A percentile compares a stretch with the other conserved stretches of the same genome.
Conservation (phyloP, 2,329 filamentous ascomycete genomes). For the Penicillium olsonii region DNA sequence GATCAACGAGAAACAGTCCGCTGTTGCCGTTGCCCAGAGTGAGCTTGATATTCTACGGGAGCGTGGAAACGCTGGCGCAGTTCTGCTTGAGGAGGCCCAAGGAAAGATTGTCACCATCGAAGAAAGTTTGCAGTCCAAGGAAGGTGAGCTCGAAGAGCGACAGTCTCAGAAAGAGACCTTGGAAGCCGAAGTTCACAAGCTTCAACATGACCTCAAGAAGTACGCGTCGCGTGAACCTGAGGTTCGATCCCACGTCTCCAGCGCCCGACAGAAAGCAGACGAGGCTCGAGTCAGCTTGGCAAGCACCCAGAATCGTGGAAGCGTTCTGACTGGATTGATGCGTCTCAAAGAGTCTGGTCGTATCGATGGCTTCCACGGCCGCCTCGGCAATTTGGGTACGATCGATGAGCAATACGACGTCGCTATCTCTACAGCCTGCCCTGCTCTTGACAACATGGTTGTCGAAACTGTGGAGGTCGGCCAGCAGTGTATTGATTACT, state of each 20-base stretch:
- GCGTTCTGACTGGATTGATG: constrained; percentile 88
- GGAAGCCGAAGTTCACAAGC: constrained; percentile 71
- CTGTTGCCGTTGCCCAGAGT: constrained; percentile 90
- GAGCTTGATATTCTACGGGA: constrained; percentile 90
- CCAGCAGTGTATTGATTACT: constrained; percentile 96
- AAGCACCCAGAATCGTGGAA: constrained; percentile 87
- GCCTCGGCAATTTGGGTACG: constrained; percentile 87
- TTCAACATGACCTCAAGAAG: constrained; percentile 71
- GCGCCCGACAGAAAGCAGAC: constrained; percentile 89
- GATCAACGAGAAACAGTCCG: constrained; percentile 93
- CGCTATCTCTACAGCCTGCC: constrained; percentile 96
- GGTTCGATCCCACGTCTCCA: constrained; percentile 80
- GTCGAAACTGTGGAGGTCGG: constrained; percentile 94
- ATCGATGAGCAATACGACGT: constrained; percentile 95
- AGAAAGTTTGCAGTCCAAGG: constrained; percentile 69
- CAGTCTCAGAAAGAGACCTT: constrained; percentile 71
- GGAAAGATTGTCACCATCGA: constrained; percentile 75
- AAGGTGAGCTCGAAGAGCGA: constrained; percentile 72
- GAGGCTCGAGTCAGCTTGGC: constrained; percentile 90
- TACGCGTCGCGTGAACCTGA: constrained; percentile 77
- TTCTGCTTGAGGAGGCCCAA: constrained; percentile 80
- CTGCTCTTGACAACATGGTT: constrained; percentile 90
- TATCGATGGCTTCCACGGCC: constrained; percentile 95
- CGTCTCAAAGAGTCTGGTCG: constrained; percentile 92
- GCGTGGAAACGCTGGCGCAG: constrained; percentile 81